Base-by-base conservation (phyloP, 371 early-diverging fungal genomes). In the Batrachochytrium dendrobatidis region DNA sequence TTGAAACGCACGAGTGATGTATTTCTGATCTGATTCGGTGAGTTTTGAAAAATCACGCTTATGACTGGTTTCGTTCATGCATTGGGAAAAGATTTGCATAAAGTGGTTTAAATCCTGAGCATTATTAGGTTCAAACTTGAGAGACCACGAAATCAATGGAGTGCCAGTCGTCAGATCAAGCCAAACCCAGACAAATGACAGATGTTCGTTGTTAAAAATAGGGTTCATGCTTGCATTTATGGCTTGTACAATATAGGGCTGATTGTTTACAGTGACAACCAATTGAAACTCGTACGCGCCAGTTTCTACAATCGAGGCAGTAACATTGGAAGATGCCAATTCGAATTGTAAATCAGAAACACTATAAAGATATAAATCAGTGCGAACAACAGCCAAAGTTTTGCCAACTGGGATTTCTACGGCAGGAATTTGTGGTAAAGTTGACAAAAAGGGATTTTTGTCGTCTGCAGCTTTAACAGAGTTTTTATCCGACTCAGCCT, bases 221-320 rank as follows among this genome's bases (percentile, higher is more conserved):
- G 86, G 83, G 56, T 86, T 85, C 87, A 91, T 89, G 29, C 70
- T 68, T 25, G 77, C 72, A 52, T 85, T 81, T 17, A 92, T 48
- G 28, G 70, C 70, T 67, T 91, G 90, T 25, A 77, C 68, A 24
- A 86, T 67, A 32, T 72, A 74, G 43, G 65, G 63, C 48, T 64
- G 66, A 18, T 62, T 66, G 28, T 66, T 63, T 24, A 73, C 67
- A n/a, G 64, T 61, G 20, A 88, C 71, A 53, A 74, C 64, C 58
- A 88, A 72, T 76, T 74, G 76, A 70, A 80, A 83, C 7, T 56
- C 55, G 63, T 54, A 79, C 10, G 46, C 46, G 3, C 49, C 58
- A n/a, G 64, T 62, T 20, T 62, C 43, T 48, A 63, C 67, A 29
- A 88, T 66, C 12, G 71, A 69, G 25, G 79, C 77, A 3, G 67